Evolutionary conservation across 1,139 yeast species (phyloP).

Genomic region (Debaryomycetaceae sp.): DNA sequence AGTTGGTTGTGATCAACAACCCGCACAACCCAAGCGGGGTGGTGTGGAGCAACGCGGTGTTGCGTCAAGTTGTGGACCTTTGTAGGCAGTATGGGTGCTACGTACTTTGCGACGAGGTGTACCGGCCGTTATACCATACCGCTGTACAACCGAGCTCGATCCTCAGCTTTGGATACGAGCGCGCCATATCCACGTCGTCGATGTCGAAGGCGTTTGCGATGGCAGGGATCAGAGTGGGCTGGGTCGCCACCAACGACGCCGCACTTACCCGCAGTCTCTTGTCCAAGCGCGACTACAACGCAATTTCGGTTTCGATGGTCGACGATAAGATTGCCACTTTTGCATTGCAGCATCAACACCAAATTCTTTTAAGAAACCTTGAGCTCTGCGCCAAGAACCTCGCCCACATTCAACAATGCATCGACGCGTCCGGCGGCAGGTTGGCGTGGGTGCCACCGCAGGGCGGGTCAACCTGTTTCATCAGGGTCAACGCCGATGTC

Average conservation of each 20-base stretch:
- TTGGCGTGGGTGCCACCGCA: conserved; percentile 40
- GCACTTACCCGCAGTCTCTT: conserved; percentile 27
- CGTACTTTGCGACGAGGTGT: conserved; percentile 52
- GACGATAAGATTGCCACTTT: conserved; percentile 48
- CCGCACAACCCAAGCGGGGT: conserved; percentile 57
- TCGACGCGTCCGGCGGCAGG: conserved; percentile 25
- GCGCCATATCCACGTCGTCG: conserved; percentile 47
- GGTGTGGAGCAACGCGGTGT: conserved; percentile 32
- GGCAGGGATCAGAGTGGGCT: conserved; percentile 54
- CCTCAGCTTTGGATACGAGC: conserved; percentile 37
- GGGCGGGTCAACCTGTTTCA: conserved; percentile 49
- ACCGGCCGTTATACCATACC: conserved; percentile 52
- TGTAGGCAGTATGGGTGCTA: conserved; percentile 32
- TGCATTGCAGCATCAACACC: conserved; percentile 32
- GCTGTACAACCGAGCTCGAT: conserved; percentile 36
- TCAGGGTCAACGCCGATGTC: conserved; percentile 28
- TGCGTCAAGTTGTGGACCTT: conserved; percentile 34
- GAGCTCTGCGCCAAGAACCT: conserved; percentile 35
- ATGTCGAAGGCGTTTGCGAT: conserved; percentile 53
- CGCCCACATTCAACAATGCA: conserved; percentile 27
- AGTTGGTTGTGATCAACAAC: conserved; percentile 45
- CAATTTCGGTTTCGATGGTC: conserved; percentile 44
- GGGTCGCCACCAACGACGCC: conserved; percentile 41
- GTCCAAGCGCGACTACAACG: conserved; percentile 48
- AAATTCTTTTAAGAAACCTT: conserved; percentile 35